Base-by-base conservation (phyloP, 208 protist species). In the Angomonas deanei region DNA sequence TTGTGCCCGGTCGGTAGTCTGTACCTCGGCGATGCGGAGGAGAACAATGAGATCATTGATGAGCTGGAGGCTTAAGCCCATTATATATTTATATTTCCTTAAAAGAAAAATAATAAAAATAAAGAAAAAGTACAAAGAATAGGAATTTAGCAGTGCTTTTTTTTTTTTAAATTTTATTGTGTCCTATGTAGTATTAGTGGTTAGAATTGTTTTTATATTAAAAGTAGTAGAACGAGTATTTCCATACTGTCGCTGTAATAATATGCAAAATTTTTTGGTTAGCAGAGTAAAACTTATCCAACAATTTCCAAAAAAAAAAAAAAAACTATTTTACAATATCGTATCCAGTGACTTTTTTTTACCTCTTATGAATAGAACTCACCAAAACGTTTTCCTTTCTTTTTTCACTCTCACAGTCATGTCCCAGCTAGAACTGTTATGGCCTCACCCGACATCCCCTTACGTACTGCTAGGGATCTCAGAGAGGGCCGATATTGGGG, bases 1-100 rank as follows among this genome's bases (percentile, higher is more conserved):
- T 72, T 94, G 30, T 94, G 88, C 74, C 88, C 88, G 27, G 88
- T 94, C 10, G 88, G 88, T 3, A 85, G 74, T 27, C 62, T 94
- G 6, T 88, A 81, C 77, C 56, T 94, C 28, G 84, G 76, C 21
- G 88, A 94, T 38, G 82, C 82, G 24, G 88, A 94, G 3, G 88
- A 94, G 71, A 91, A 92, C 74, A 92, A 94, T 59, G 63, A 69
- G 0, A 80, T 86, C 50, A 49, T 80, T 27, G 57, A 63, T 24
- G 80, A 88, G 58, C 59, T 94, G 42, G 78, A 89, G 66, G 74
- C 47, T 1, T 56, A 15, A n/a, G 57, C 78, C 26, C 26, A 57
- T 5, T 4, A 5, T n/a, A n/a, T n/a, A n/a, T n/a, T n/a, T n/a
- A n/a, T n/a, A n/a, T n/a, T n/a, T n/a, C n/a, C n/a, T 5, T 19